Evolutionary conservation across 2,329 filamentous ascomycete species (phyloP).

Genomic region (Celoporthe dispersa): DNA sequence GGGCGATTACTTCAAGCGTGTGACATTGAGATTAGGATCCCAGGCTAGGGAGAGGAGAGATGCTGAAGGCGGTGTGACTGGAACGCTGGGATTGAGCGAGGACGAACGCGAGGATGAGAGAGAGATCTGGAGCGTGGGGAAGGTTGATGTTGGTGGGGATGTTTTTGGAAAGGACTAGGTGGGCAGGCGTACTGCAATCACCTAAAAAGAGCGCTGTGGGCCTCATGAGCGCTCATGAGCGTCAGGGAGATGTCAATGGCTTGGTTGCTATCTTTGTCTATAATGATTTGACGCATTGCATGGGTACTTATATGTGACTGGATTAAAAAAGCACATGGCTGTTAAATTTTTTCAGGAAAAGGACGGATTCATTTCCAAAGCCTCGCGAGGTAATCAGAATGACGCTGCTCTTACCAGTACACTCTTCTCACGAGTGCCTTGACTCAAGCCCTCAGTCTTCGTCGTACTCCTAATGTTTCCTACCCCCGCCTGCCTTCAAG

Average conservation of each 20-base stretch:
- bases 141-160: constrained; percentile 76
- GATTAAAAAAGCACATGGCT: background rate
- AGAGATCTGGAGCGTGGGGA: constrained; percentile 95
- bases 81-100: constrained; percentile 75
- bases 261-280: constrained; percentile 17
- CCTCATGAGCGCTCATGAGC: background rate
- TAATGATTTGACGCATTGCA: constrained; percentile 14
- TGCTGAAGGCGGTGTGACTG: constrained; percentile 87
- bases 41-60: constrained; percentile 89
- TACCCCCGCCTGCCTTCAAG: background rate
- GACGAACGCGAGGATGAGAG: constrained; percentile 94
- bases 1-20: constrained; percentile 95
- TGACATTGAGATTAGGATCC: constrained; percentile 80
- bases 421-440: background rate
- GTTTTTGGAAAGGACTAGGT: constrained; percentile 48
- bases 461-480: background rate
- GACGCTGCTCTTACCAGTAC: background rate
- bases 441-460: background rate
- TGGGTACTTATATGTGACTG: constrained; percentile 6
- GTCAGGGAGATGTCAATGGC: background rate
- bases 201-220: background rate
- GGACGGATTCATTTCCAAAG: background rate
- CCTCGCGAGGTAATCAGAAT: background rate
- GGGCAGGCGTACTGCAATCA: constrained; percentile 12
- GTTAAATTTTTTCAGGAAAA: background rate